These are phyloP conservation scores for Avena sativa DNA, from an alignment of 176 grass and related monocot genomes.

Conservation along the genomic window DNA sequence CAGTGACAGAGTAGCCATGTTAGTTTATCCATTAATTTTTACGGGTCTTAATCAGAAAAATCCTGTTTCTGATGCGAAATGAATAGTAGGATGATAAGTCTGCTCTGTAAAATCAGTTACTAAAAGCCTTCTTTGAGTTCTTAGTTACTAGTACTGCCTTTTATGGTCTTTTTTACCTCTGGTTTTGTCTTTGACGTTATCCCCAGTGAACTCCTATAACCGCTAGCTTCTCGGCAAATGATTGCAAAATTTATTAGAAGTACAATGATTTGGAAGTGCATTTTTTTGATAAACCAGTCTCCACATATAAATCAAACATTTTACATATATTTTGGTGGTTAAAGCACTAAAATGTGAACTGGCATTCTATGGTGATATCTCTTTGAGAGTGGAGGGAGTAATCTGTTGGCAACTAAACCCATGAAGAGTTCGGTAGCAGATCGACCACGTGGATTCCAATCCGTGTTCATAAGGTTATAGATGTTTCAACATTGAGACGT, in stretches of 20 bases:
- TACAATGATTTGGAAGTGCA: background rate
- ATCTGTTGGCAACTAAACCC: background rate
- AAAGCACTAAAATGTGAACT: background rate
- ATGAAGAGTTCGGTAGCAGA: background rate
- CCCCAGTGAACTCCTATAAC: background rate
- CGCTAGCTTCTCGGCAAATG: background rate
- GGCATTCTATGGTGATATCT: background rate
- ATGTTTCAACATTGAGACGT: background rate
- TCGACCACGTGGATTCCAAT: conserved; percentile 2
- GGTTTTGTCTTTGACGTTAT: background rate
- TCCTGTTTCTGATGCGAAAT: background rate
- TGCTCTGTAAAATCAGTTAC: background rate
- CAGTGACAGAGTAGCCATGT: background rate
- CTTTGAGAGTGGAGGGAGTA: background rate
- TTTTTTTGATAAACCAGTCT: background rate
- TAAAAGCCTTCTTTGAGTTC: background rate
- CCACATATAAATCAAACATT: background rate
- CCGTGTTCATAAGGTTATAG: background rate
- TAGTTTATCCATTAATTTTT: background rate
- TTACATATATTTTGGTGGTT: background rate
- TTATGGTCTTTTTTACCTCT: no score
- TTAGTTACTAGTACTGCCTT: background rate
- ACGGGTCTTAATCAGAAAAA: background rate
- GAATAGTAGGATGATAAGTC: background rate
- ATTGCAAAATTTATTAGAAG: background rate